A percentile compares a stretch with the other conserved stretches of the same genome.
phyloP scores from a whole-genome alignment of 352 stramenopile species.

The Phytophthora parvispora region DNA sequence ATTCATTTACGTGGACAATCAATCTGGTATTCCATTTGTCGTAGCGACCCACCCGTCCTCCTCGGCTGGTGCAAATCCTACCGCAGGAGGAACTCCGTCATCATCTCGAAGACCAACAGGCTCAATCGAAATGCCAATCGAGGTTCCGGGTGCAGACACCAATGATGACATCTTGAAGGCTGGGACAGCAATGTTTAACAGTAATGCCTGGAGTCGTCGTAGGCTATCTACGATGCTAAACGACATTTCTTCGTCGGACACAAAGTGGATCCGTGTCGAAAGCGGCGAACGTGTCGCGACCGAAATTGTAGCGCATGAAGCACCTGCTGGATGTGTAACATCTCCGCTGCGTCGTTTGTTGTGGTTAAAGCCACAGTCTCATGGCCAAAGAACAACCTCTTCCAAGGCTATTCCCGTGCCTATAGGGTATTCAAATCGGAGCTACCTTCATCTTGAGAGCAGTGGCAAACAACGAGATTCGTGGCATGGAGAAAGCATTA shows the following conservation, averaged over 20 bases:
- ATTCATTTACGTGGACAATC: slow-evolving; percentile 91
- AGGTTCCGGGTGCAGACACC: slow-evolving; percentile 50
- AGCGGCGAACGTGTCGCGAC: slow-evolving; percentile 78
- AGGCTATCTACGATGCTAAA: slow-evolving; percentile 81
- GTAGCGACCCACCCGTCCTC: slow-evolving; percentile 68
- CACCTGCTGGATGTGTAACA: slow-evolving; percentile 83
- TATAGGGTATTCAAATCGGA: slow-evolving; percentile 89
- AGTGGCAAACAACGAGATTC: slow-evolving; percentile 64
- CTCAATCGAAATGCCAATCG: slow-evolving; percentile 65
- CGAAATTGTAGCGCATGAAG: slow-evolving; percentile 86
- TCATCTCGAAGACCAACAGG: slow-evolving; percentile 42
- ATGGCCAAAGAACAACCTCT: slow-evolving; percentile 37
- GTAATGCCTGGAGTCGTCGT: slow-evolving; percentile 64
- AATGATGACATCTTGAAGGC: slow-evolving; percentile 60
- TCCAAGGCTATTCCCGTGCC: slow-evolving; percentile 87
- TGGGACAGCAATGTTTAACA: slow-evolving; percentile 58
- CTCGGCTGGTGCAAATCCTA: slow-evolving; percentile 11
- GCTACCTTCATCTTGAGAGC: slow-evolving; percentile 86
- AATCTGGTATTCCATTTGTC: slow-evolving; percentile 87
- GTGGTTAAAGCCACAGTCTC: slow-evolving; percentile 83
- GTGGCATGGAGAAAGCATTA: slow-evolving; percentile 85
- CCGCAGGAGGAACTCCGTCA: slow-evolving; percentile 23
- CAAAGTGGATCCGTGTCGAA: slow-evolving; percentile 72
- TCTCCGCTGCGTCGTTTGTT: slow-evolving; percentile 78
- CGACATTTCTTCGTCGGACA: slow-evolving; percentile 78